Conservation (phyloP, 2,329 filamentous ascomycete genomes). For the Apiospora marii region DNA sequence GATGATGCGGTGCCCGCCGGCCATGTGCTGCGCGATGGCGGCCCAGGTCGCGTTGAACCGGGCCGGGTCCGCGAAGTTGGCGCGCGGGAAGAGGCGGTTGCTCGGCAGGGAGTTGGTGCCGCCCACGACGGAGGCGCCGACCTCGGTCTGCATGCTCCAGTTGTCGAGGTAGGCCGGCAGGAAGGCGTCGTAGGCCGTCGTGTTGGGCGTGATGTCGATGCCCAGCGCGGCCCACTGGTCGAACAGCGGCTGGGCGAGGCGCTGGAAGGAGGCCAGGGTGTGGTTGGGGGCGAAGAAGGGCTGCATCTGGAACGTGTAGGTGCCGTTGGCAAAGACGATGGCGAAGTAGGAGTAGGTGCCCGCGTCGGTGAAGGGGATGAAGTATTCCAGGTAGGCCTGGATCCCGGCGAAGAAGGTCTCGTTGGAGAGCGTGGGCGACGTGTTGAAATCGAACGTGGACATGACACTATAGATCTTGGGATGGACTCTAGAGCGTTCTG, state of each 20-base stretch:
- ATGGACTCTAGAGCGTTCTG: slow-evolving; percentile 39
- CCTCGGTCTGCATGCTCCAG: slow-evolving; percentile 47
- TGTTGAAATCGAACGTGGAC: slow-evolving; percentile 36
- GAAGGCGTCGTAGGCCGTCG: slow-evolving; percentile 45
- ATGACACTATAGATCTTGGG: slow-evolving; percentile 44
- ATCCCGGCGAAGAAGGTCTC: slow-evolving; percentile 43
- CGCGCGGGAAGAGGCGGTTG: slow-evolving; percentile 50
- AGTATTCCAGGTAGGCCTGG: slow-evolving; percentile 40
- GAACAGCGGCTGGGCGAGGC: slow-evolving; percentile 43
- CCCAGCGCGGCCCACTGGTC: slow-evolving; percentile 37
- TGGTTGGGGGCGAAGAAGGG: slow-evolving; percentile 44
- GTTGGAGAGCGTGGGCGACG: slow-evolving; percentile 37
- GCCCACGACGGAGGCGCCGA: slow-evolving; percentile 39
- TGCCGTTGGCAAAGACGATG: slow-evolving; percentile 31
- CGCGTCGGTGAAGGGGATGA: slow-evolving; percentile 44
- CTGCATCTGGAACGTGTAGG: slow-evolving; percentile 39
- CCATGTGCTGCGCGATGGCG: slow-evolving; percentile 43
- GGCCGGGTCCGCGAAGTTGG: slow-evolving; percentile 46
- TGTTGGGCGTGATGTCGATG: slow-evolving; percentile 35
- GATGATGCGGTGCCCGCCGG: slow-evolving; percentile 42
- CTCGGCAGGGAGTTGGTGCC: slow-evolving; percentile 41
- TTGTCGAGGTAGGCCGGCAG: slow-evolving; percentile 47
- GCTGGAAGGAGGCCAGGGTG: slow-evolving; percentile 34
- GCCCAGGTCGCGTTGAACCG: slow-evolving; percentile 42
- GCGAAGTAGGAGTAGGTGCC: slow-evolving; percentile 45